These are phyloP conservation scores for Pyrenophora seminiperda DNA, from an alignment of 2,329 filamentous ascomycete genomes.

Conservation along the genomic window DNA sequence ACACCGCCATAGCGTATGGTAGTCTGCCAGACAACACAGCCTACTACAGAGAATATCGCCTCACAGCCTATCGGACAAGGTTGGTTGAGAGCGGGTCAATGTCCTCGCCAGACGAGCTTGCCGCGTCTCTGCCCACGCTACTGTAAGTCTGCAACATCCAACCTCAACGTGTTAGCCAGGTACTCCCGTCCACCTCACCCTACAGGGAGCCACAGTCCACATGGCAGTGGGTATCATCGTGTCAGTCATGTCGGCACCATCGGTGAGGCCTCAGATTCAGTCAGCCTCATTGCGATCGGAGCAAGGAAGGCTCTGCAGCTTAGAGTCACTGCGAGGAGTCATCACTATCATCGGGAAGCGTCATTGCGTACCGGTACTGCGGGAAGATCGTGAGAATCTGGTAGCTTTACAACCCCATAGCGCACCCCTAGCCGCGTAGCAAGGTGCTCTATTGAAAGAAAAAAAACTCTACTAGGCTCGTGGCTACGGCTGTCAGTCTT, in stretches of 20 bases:
- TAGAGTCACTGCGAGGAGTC: too few relatives aligned
- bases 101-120: conserved; percentile 5
- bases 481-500: conserved; percentile 23
- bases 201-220: neutral
- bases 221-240: too few relatives aligned
- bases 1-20: conserved; percentile 19
- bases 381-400: neutral
- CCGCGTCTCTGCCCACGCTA: neutral
- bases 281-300: conserved; percentile 14
- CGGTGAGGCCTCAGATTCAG: neutral
- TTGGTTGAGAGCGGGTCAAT: conserved; percentile 19
- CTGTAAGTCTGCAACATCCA: conserved; percentile 25
- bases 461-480: conserved; percentile 31
- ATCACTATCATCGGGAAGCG: too few relatives aligned
- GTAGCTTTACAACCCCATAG: conserved; percentile 4
- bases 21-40: conserved; percentile 6
- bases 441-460: neutral
- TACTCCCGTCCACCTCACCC: conserved; percentile 15
- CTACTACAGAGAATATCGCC: conserved; percentile 27
- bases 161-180: conserved; percentile 15
- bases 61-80: too few relatives aligned
- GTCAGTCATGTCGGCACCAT: neutral
- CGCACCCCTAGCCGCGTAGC: conserved; percentile 1
- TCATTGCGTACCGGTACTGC: too few relatives aligned
- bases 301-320: conserved; percentile 12